These are phyloP conservation scores for Geotrichum carabidarum DNA, from an alignment of 1,139 yeast species.

Conservation along the genomic window DNA sequence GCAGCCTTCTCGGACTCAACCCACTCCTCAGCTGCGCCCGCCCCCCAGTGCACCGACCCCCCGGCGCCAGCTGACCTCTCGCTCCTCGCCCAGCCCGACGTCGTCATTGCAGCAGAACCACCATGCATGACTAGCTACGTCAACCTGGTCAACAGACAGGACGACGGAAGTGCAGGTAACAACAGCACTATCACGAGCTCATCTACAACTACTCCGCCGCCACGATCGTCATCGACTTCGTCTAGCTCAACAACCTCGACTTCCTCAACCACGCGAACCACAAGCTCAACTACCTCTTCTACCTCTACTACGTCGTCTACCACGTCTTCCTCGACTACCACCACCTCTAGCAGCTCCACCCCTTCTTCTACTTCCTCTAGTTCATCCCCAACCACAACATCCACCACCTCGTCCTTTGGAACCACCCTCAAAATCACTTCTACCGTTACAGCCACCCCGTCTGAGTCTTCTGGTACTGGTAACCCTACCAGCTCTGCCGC, in stretches of 20 bases:
- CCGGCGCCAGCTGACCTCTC: no score
- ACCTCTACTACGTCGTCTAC: not conserved
- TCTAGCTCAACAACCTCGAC: not conserved
- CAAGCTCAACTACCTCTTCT: not conserved
- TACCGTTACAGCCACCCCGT: not conserved
- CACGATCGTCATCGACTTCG: not conserved
- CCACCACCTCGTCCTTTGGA: not conserved
- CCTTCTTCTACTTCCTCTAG: slow-evolving; percentile 2
- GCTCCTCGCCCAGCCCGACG: no score
- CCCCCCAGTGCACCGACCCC: no score
- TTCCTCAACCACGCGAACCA: not conserved
- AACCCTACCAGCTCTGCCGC: not conserved
- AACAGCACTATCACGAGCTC: slow-evolving; percentile 1
- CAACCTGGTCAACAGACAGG: slow-evolving; percentile 1
- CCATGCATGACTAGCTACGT: not conserved
- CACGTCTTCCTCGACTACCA: not conserved
- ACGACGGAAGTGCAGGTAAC: not conserved
- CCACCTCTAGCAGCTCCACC: not conserved
- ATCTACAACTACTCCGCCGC: not conserved
- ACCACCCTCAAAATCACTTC: no score
- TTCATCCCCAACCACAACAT: not conserved
- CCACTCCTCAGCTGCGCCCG: no score
- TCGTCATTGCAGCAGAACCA: not conserved
- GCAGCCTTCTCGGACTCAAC: no score
- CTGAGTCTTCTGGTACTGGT: not conserved